These are phyloP conservation scores for Urochloa ruziziensis DNA, from an alignment of 176 grass and related monocot species.

Conservation along the genomic window DNA sequence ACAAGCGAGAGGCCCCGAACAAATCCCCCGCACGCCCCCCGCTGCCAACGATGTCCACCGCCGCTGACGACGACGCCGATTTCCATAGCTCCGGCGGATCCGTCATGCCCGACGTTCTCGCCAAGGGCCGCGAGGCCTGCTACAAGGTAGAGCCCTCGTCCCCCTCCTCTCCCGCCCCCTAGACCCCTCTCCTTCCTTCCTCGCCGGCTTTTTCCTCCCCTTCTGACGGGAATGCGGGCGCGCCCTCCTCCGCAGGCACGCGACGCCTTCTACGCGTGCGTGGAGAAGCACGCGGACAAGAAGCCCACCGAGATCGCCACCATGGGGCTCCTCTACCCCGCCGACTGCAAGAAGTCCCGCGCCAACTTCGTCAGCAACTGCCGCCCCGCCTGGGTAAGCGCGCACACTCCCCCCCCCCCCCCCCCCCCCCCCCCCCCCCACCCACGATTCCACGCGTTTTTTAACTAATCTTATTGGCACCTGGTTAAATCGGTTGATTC, in stretches of 20 bases:
- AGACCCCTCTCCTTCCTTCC: background rate
- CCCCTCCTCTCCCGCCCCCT: background rate
- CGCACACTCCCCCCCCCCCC: too few species aligned
- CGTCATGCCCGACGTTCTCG: slow-evolving; percentile 80
- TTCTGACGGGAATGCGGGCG: background rate
- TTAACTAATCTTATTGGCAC: background rate
- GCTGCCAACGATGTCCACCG: slow-evolving; percentile 34
- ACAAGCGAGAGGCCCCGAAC: slow-evolving; percentile 24
- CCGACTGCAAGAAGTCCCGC: slow-evolving; percentile 73
- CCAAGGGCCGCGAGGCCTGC: slow-evolving; percentile 69
- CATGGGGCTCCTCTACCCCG: slow-evolving; percentile 73
- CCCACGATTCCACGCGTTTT: background rate
- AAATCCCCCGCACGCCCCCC: slow-evolving; percentile 18
- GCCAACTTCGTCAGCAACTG: slow-evolving; percentile 67
- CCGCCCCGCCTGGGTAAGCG: slow-evolving; percentile 78
- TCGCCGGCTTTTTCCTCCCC: background rate
- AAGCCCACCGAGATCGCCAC: slow-evolving; percentile 88
- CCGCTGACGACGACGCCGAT: slow-evolving; percentile 1
- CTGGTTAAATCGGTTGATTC: background rate
- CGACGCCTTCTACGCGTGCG: slow-evolving; percentile 82
- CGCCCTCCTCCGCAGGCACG: slow-evolving; percentile 46
- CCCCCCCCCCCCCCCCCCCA: too few species aligned
- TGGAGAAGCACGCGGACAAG: slow-evolving; percentile 81
- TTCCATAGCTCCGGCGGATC: background rate
- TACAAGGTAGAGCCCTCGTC: slow-evolving; percentile 55